These are phyloP conservation scores for Penicillium sp. DNA, from an alignment of 2,329 filamentous ascomycete species.

Conservation along the genomic window DNA sequence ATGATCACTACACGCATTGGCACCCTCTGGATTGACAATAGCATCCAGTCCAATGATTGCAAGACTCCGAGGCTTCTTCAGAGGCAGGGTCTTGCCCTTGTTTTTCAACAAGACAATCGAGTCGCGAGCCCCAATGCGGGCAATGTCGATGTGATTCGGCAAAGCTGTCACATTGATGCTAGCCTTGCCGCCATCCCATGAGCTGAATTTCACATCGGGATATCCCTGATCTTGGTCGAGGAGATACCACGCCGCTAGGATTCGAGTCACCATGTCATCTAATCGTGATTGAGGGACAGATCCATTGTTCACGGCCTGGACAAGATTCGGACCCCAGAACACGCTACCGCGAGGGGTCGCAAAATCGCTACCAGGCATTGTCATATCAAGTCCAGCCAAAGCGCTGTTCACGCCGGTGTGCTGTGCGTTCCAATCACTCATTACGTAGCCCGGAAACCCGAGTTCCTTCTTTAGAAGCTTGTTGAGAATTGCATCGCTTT, in stretches of 20 bases:
- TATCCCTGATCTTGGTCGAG: conserved; percentile 50
- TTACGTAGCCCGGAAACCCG: conserved; percentile 78
- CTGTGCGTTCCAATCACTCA: conserved; percentile 79
- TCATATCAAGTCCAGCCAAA: conserved; percentile 77
- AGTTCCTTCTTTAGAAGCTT: conserved; percentile 76
- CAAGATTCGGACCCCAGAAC: conserved; percentile 43
- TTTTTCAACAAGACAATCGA: conserved; percentile 53
- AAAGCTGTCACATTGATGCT: conserved; percentile 38
- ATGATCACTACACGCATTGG: conserved; percentile 60
- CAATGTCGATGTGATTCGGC: conserved; percentile 40
- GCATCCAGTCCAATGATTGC: conserved; percentile 55
- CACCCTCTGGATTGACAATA: conserved; percentile 46
- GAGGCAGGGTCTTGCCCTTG: conserved; percentile 42
- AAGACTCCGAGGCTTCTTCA: conserved; percentile 49
- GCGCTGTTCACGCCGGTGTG: conserved; percentile 68
- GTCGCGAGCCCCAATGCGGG: conserved; percentile 46
- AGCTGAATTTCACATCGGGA: conserved; percentile 47
- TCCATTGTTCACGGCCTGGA: conserved; percentile 61
- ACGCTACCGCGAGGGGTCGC: conserved; percentile 24
- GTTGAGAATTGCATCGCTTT: conserved; percentile 76
- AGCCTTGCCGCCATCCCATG: conserved; percentile 43
- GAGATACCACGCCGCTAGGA: conserved; percentile 53
- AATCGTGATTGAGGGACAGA: conserved; percentile 58
- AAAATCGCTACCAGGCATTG: conserved; percentile 67
- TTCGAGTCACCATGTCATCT: conserved; percentile 60